Evolutionary conservation across 1,284 basidiomycete genomes (phyloP), one percentile per base, ranked within the genome.

Genomic region (Sutorius eximius): DNA sequence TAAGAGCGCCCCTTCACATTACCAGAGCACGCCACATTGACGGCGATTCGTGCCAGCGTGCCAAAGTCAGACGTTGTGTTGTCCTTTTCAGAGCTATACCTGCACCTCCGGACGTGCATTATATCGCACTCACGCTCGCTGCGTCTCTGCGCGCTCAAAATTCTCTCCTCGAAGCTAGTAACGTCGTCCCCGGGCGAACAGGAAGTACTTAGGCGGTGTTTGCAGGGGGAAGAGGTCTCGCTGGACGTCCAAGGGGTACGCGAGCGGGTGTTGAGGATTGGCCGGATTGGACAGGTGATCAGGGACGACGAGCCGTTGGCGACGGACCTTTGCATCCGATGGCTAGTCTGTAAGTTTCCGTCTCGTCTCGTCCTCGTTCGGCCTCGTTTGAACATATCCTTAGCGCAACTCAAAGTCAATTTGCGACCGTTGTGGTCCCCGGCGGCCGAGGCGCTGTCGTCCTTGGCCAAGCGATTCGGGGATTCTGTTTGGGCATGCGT

Each of bases 331-430:
- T 82, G 80, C 57, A 71, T 75, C 8, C 68, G 81, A 38, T 92
- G 90, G 89, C 64, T 92, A 16, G 76, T 88, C 42, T 81, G 84
- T 82, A 59, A 56, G 74, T 71, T 49, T 34, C 49, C 24, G 29
- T 52, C 38, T 34, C n/a, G 40, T 54, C 42, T 27, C 6, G 5
- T 5, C 20, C 41, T 44, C 5, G 49, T 20, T 37, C 15, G 34
- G 40, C 12, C n/a, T 3, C 3, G 37, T 43, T 34, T 54, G 3
- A 48, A 34, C 10, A 5, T 33, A 6, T 55, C 1, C n/a, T 50
- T 60, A 85, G 91, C 88, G 3, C 94, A 97, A 70, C 76, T 97
- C 46, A 97, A 97, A 73, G 89, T 97, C 61, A 94, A 94, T 69
- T 76, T 97, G 45, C 82, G 91, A 33, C 95, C 95, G 0, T 65